A percentile compares a stretch with the other conserved stretches of the same genome.
phyloP scores from a whole-genome alignment of 345 rosid genomes.

The Excoecaria cochinchinensis region DNA sequence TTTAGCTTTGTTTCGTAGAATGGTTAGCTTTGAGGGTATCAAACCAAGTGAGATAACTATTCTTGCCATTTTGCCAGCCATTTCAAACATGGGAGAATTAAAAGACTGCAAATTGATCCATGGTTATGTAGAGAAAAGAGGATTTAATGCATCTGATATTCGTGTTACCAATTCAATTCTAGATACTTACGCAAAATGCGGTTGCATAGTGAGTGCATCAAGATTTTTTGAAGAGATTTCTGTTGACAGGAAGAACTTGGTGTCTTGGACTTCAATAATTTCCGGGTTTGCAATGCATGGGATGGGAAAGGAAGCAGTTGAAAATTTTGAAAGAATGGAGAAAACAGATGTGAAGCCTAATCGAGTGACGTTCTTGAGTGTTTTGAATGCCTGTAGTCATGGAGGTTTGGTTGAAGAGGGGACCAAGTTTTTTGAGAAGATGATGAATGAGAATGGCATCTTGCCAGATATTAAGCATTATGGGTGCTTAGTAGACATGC shows the following conservation, averaged over 20 bases:
- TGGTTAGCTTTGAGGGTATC: constrained; percentile 54
- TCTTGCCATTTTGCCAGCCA: constrained; percentile 64
- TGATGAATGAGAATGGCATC: constrained; percentile 50
- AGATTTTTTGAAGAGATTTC: constrained; percentile 52
- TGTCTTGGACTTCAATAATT: constrained; percentile 80
- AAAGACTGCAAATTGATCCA: constrained; percentile 60
- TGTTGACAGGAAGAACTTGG: constrained; percentile 49
- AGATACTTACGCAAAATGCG: constrained; percentile 75
- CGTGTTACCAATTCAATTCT: constrained; percentile 64
- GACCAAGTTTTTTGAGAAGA: constrained; percentile 55
- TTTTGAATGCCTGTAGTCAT: constrained; percentile 83
- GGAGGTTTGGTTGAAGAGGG: constrained; percentile 80
- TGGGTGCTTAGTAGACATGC: constrained; percentile 77
- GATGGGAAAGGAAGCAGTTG: constrained; percentile 70
- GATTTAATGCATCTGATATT: constrained; percentile 51
- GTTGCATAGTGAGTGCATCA: constrained; percentile 56
- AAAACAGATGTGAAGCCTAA: constrained; percentile 55
- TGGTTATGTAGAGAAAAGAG: constrained; percentile 55
- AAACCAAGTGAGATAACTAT: constrained; percentile 58
- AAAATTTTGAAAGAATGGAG: constrained; percentile 57
- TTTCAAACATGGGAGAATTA: constrained; percentile 48
- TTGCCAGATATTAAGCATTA: constrained; percentile 65
- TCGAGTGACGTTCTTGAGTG: constrained; percentile 68
- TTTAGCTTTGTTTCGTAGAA: constrained; percentile 57
- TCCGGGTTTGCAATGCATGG: constrained; percentile 82